Base-by-base conservation (phyloP, 1,284 basidiomycete species). In the Pseudozyma pruni region DNA sequence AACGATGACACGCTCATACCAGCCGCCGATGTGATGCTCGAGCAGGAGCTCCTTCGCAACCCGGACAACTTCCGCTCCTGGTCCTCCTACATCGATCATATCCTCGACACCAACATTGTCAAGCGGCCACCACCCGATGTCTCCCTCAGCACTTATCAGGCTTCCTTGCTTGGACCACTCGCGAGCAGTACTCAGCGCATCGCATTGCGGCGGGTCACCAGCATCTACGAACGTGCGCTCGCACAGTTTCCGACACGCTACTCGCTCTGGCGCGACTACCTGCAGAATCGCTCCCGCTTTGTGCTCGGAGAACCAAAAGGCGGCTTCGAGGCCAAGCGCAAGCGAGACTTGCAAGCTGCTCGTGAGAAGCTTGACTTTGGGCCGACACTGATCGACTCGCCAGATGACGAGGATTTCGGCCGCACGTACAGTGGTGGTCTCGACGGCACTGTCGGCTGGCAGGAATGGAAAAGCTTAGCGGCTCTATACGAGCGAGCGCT, bases 11-110 rank as follows among this genome's bases (percentile, higher is more conserved):
- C 89, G 56, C 86, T 98, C 49, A 86, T 98, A 72, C 86, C 89
- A 3, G 83, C 88, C 27, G 86, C 88, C 47, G 94, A 98, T 83
- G 83, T 97, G 32, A 87, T 90, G 63, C 89, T 92, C 39, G 96
- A 98, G 85, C 94, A 98, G 83, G 95, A 98, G 83, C 87, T 98
- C n/a, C 86, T 94, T 31, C 89, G 92, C 66, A 97, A 98, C 83
- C 91, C 93, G 3, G 87, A 88, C 59, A 96, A 94, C 57, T 91
- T 94, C 82, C 88, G 92, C 29, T 89, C 91, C 72, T 98, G 96
- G 96, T 90, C 91, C 87, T 86, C 89, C 1, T 91, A 94, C 75
- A 91, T 98, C 76, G 86, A 89, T 61, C 86, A 88, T 48, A 87
- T 93, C 47, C 88, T 89, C 76, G 91, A 94, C 57, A 85, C 86